These are phyloP conservation scores for Cytospora piceicola DNA, from an alignment of 2,329 filamentous ascomycete species.

Conservation along the genomic window DNA sequence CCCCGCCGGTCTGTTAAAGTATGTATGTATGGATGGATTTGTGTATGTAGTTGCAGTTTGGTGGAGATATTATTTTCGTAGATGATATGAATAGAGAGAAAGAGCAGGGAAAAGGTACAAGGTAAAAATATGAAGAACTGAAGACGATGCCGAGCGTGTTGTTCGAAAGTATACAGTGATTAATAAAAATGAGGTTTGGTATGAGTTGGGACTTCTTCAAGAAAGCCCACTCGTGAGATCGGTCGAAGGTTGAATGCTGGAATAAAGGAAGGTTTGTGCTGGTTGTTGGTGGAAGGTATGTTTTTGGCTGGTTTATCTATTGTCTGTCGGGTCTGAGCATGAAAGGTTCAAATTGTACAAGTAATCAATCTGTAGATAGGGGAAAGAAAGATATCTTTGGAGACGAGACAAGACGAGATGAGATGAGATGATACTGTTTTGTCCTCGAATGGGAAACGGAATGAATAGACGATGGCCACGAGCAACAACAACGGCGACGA, in stretches of 20 bases:
- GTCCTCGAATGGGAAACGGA: slow-evolving; percentile 11
- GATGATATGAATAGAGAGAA: neutral
- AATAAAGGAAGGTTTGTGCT: neutral
- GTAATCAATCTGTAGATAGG: neutral
- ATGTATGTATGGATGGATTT: neutral
- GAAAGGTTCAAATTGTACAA: neutral
- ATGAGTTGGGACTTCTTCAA: slow-evolving; percentile 19
- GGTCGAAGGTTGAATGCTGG: slow-evolving; percentile 5
- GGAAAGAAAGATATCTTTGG: neutral
- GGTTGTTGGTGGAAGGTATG: neutral
- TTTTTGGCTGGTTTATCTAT: neutral
- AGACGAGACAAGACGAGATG: slow-evolving; percentile 12
- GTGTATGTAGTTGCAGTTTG: too few species aligned
- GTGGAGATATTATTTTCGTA: neutral
- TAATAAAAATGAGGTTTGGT: slow-evolving; percentile 7
- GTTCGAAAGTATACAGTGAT: slow-evolving; percentile 22
- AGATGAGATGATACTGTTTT: neutral
- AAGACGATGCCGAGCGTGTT: slow-evolving; percentile 17
- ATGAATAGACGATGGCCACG: neutral
- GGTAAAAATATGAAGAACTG: slow-evolving; percentile 8
- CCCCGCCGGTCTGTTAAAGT: neutral
- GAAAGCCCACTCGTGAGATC: slow-evolving; percentile 17
- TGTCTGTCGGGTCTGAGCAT: neutral
- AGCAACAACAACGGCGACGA: slow-evolving; percentile 4
- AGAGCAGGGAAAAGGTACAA: slow-evolving; percentile 6